Percentiles rank a stretch among this genome's conserved stretches.
phyloP scores from a whole-genome alignment of 1,284 basidiomycete species.

The Cryptococcus sp. region DNA sequence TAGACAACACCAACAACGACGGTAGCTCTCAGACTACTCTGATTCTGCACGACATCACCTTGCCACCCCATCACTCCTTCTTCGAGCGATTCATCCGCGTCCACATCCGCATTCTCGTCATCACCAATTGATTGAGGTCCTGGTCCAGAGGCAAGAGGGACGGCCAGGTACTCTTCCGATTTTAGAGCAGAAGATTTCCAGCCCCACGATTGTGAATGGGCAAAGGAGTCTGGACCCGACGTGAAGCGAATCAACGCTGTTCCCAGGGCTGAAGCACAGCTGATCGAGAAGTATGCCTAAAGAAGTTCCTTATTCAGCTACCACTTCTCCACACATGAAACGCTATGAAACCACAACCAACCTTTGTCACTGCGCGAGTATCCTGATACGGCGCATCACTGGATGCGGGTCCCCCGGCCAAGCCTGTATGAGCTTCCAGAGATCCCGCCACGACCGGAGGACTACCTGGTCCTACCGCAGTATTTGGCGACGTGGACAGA shows the following conservation, averaged over 20 bases:
- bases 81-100: constrained; percentile 59
- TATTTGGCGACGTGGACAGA: constrained; percentile 17
- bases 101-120: constrained; percentile 44
- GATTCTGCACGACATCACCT: constrained; percentile 31
- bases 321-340: not conserved
- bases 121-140: constrained; percentile 50
- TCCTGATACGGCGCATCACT: constrained; percentile 50
- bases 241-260: constrained; percentile 76
- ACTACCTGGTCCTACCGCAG: not conserved
- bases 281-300: constrained; percentile 72
- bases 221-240: constrained; percentile 82
- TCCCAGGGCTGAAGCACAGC: constrained; percentile 77
- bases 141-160: constrained; percentile 57
- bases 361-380: constrained; percentile 49
- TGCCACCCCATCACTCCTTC: constrained; percentile 57
- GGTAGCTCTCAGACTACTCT: constrained; percentile 41
- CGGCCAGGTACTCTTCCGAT: constrained; percentile 50
- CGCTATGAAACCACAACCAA: constrained; percentile 11
- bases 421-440: not conserved
- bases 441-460: not conserved
- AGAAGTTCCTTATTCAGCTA: not conserved
- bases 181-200: constrained; percentile 55
- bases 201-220: constrained; percentile 61
- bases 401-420: not conserved
- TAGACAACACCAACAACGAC: constrained; percentile 40